phyloP scores from a whole-genome alignment of 768 basidiomycete species.

The Cyathus striatus region DNA sequence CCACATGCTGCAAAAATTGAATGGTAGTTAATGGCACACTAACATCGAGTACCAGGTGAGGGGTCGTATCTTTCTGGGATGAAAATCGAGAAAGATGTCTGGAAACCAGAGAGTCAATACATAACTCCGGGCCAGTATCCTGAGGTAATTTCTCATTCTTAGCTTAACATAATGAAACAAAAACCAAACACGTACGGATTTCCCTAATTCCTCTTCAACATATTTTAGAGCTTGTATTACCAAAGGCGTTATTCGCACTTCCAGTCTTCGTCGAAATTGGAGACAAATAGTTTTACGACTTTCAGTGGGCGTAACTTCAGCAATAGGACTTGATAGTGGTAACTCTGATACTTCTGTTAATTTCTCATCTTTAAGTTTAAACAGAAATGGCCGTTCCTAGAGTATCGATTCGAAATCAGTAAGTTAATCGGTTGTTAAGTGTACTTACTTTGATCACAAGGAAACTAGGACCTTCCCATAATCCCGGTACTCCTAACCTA shows the following conservation, averaged over 20 bases:
- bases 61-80: constrained; percentile 9
- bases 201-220: constrained; percentile 43
- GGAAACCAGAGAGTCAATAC: constrained; percentile 38
- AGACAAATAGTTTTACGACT: constrained; percentile 36
- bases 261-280: constrained; percentile 27
- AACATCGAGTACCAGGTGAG: constrained; percentile 34
- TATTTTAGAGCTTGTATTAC: constrained; percentile 34
- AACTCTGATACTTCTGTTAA: too few species aligned
- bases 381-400: too few species aligned
- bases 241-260: constrained; percentile 52
- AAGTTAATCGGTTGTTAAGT: not conserved
- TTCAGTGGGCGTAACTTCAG: too few species aligned
- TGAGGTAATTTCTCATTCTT: constrained; percentile 8
- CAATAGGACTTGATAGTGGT: constrained; percentile 10
- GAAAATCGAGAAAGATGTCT: constrained; percentile 27
- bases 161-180: not conserved
- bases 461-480: constrained; percentile 47
- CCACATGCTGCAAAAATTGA: constrained; percentile 44
- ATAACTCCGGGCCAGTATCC: constrained; percentile 29
- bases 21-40: constrained; percentile 32
- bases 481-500: constrained; percentile 24
- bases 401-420: too few species aligned
- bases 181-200: constrained; percentile 32
- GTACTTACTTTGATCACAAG: constrained; percentile 31
- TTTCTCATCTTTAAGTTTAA: not conserved